A percentile compares a stretch with the other conserved stretches of the same genome.
phyloP scores from a whole-genome alignment of 2,329 filamentous ascomycete genomes.

The Macroventuria anomochaeta region DNA sequence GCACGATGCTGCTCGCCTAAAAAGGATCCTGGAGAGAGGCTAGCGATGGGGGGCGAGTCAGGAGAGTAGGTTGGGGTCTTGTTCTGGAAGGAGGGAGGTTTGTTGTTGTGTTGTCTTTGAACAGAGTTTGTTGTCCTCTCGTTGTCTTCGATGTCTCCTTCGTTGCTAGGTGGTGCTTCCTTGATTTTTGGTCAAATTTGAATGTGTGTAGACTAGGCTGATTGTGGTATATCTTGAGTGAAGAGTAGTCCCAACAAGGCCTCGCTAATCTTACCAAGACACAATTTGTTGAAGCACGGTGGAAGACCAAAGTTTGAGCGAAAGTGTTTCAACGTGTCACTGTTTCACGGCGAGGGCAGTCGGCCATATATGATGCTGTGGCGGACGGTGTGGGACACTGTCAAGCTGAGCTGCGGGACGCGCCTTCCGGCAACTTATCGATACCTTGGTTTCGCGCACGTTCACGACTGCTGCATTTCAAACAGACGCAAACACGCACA shows the following conservation, averaged over 20 bases:
- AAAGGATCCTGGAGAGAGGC: slow-evolving; percentile 11
- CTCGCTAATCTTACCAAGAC: slow-evolving; percentile 9
- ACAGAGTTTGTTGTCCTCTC: slow-evolving; percentile 1
- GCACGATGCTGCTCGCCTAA: slow-evolving; percentile 18
- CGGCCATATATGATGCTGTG: slow-evolving; percentile 18
- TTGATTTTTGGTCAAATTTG: slow-evolving; percentile 6
- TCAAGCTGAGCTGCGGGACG: slow-evolving; percentile 18
- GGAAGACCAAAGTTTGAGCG: slow-evolving; percentile 5
- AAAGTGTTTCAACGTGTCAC: slow-evolving; percentile 6
- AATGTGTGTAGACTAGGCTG: slow-evolving; percentile 6
- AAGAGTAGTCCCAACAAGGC: neutral
- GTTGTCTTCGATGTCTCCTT: neutral
- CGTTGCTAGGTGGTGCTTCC: slow-evolving; percentile 13
- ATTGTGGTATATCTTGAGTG: neutral
- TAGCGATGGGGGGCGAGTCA: slow-evolving; percentile 16
- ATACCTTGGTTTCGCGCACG: slow-evolving; percentile 24
- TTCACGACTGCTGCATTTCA: slow-evolving; percentile 9
- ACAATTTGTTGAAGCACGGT: slow-evolving; percentile 1
- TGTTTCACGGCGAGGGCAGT: slow-evolving; percentile 13
- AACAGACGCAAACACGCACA: slow-evolving; percentile 31
- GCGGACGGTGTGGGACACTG: slow-evolving; percentile 16
- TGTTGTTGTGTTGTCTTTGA: slow-evolving; percentile 13
- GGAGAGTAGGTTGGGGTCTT: slow-evolving; percentile 16
- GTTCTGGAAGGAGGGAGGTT: slow-evolving; percentile 23
- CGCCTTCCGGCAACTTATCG: slow-evolving; percentile 27